Evolutionary conservation across 73 alveolate genomes (phyloP), one percentile per base, ranked within the genome.

Genomic region (Halteria grandinella): DNA sequence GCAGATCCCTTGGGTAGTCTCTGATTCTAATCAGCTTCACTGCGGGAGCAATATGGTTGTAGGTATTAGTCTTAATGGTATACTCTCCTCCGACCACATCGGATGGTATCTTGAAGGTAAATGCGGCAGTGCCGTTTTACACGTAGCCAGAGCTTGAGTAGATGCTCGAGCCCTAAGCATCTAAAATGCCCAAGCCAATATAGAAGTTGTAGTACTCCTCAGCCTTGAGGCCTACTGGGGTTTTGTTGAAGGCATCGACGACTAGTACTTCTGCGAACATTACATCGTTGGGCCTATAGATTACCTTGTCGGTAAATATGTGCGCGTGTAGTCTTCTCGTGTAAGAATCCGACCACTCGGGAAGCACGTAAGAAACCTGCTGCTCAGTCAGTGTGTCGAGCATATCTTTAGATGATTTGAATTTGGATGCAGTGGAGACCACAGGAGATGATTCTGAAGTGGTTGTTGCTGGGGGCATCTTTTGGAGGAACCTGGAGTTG

Each of bases 231-330:
- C 49, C 75, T 23, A 57, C 41, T 4, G 55, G 55, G 25, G 75
- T n/a, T n/a, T 73, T 73, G 48, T 63, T 73, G 7, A 52, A 6
- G 11, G 85, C 85, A 54, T 73, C 75, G 29, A 55, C 17, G 24
- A 73, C 31, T 14, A 43, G 32, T 31, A 36, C 55, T 55, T 73
- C 85, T 27, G 55, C 32, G 37, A 73, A 73, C 51, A 73, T 53
- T 17, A 73, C 75, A 73, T 73, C 85, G 49, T 73, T 73, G 8
- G 85, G 85, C 29, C 41, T 52, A 55, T 73, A 73, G 3, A 73
- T 25, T 3, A 31, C 39, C 66, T 73, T 73, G 57, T 73, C 85
- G 1, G 85, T 20, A 0, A 39, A 20, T 18, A 73, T 66, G 50
- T 15, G 15, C 15, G 50, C 50, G 50, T 15, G 10, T 11, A 11